phyloP scores from a whole-genome alignment of 2,329 filamentous ascomycete species.

The Aspergillus awamori region DNA sequence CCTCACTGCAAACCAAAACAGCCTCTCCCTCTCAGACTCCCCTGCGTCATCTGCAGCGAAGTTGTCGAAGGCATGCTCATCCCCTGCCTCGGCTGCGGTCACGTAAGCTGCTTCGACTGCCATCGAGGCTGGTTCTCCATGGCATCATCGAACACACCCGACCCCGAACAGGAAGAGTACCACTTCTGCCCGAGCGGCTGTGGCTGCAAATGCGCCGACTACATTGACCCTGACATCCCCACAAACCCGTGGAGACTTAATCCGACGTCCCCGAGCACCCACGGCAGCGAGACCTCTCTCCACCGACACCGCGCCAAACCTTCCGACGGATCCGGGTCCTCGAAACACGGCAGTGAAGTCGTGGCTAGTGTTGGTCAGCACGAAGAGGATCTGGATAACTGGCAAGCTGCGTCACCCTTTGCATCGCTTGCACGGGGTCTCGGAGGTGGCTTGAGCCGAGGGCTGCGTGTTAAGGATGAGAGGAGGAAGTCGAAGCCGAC shows the following conservation, averaged over 20 bases:
- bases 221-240: conserved; percentile 34
- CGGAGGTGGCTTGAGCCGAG: conserved; percentile 47
- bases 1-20: conserved; percentile 39
- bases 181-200: conserved; percentile 51
- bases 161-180: conserved; percentile 22
- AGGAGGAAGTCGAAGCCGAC: conserved; percentile 28
- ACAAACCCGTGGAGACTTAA: conserved; percentile 31
- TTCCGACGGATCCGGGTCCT: conserved; percentile 17
- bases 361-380: conserved; percentile 29
- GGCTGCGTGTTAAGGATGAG: conserved; percentile 38
- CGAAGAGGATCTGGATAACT: conserved; percentile 40
- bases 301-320: conserved; percentile 21
- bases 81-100: conserved; percentile 52
- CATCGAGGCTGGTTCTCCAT: conserved; percentile 46
- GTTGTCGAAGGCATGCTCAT: conserved; percentile 48
- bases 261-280: conserved; percentile 20
- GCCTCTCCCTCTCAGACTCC: conserved; percentile 37
- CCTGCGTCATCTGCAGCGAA: conserved; percentile 50
- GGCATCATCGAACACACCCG: conserved; percentile 11
- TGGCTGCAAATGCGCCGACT: conserved; percentile 50
- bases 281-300: conserved; percentile 25
- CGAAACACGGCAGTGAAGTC: conserved; percentile 16
- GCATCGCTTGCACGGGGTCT: conserved; percentile 46
- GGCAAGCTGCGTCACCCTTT: conserved; percentile 41
- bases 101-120: conserved; percentile 51